These are phyloP conservation scores for Eimeria sp. DNA, from an alignment of 169 alveolate genomes.

Conservation along the genomic window DNA sequence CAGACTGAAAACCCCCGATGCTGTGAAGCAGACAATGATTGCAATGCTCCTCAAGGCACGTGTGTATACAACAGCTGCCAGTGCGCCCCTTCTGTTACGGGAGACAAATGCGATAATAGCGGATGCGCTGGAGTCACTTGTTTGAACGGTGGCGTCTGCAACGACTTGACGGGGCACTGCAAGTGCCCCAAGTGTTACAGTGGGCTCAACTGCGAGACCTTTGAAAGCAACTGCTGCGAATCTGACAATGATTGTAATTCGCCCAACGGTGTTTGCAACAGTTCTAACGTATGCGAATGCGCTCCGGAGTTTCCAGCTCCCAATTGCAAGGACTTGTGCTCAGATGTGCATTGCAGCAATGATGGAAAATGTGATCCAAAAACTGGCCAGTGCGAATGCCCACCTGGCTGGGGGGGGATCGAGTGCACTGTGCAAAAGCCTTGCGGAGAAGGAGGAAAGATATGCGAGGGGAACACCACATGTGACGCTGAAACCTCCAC, in stretches of 20 bases:
- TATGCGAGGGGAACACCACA: slow-evolving; percentile 58
- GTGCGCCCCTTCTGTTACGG: slow-evolving; percentile 69
- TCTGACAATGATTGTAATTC: slow-evolving; percentile 57
- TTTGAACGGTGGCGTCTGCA: slow-evolving; percentile 73
- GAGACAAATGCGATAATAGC: slow-evolving; percentile 69
- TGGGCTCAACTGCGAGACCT: slow-evolving; percentile 36
- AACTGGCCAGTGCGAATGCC: slow-evolving; percentile 62
- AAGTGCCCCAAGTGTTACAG: slow-evolving; percentile 68
- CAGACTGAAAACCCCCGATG: slow-evolving; percentile 54
- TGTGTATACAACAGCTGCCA: slow-evolving; percentile 65
- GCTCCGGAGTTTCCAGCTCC: slow-evolving; percentile 32
- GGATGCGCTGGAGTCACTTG: slow-evolving; percentile 78
- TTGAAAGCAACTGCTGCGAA: slow-evolving; percentile 67
- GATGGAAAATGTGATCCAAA: slow-evolving; percentile 67
- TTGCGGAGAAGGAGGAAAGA: slow-evolving; percentile 44
- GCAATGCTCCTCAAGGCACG: slow-evolving; percentile 62
- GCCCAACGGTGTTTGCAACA: slow-evolving; percentile 62
- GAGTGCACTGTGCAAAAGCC: slow-evolving; percentile 25
- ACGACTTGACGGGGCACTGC: slow-evolving; percentile 36
- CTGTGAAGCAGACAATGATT: slow-evolving; percentile 62
- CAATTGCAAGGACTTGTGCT: slow-evolving; percentile 74
- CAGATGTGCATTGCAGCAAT: slow-evolving; percentile 55
- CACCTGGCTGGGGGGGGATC: slow-evolving; percentile 64
- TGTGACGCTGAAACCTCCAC: neutral
- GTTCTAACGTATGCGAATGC: slow-evolving; percentile 61